Conservation (phyloP, 2,329 filamentous ascomycete species). For the Colletotrichum ledebouriae region DNA sequence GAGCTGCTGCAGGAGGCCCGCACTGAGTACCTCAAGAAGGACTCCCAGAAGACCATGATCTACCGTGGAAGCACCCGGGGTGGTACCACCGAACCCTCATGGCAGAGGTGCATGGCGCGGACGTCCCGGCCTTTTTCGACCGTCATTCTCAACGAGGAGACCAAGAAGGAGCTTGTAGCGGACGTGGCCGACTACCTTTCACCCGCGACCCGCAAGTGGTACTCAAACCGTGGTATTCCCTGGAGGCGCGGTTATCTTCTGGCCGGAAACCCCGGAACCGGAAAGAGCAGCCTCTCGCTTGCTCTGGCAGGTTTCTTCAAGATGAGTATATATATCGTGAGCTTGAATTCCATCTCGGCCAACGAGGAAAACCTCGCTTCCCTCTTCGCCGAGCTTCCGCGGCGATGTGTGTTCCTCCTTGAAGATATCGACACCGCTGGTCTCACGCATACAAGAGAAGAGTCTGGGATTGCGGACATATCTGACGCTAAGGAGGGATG, state of each 20-base stretch:
- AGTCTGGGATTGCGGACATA: slow-evolving; percentile 28
- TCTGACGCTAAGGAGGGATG: slow-evolving; percentile 42
- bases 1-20: slow-evolving; percentile 72
- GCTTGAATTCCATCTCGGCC: slow-evolving; percentile 71
- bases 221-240: slow-evolving; percentile 85
- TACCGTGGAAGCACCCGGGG: slow-evolving; percentile 68
- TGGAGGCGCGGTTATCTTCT: slow-evolving; percentile 88
- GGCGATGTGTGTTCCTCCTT: slow-evolving; percentile 78
- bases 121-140: slow-evolving; percentile 73
- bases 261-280: slow-evolving; percentile 83
- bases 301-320: slow-evolving; percentile 79
- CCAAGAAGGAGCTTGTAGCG: slow-evolving; percentile 70
- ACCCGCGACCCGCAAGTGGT: slow-evolving; percentile 79
- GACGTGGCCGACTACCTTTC: slow-evolving; percentile 75
- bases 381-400: slow-evolving; percentile 76
- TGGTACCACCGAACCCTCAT: slow-evolving; percentile 60
- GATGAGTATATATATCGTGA: slow-evolving; percentile 80
- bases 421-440: slow-evolving; percentile 84
- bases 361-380: slow-evolving; percentile 75
- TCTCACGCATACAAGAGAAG: slow-evolving; percentile 71
- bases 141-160: slow-evolving; percentile 72
- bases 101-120: slow-evolving; percentile 74
- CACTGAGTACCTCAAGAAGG: slow-evolving; percentile 66
- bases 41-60: slow-evolving; percentile 74
- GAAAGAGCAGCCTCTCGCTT: slow-evolving; percentile 80